Percentiles rank a stretch among this genome's conserved stretches.
phyloP scores from a whole-genome alignment of 345 rosid genomes.

The Lenwebbia sp. region DNA sequence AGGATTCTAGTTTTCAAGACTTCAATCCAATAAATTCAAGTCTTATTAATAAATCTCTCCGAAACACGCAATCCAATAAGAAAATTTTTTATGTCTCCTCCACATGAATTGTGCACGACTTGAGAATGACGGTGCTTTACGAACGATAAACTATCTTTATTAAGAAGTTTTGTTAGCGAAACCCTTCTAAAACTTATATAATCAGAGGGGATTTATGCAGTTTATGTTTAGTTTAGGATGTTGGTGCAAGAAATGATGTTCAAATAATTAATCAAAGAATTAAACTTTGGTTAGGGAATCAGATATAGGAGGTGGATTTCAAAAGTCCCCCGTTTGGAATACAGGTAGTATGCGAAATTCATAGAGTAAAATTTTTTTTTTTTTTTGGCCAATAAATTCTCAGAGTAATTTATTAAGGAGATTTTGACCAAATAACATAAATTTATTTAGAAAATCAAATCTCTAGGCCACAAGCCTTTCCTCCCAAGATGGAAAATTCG shows the following conservation, averaged over 20 bases:
- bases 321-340: not conserved
- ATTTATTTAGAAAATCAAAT: not conserved
- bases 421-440: not conserved
- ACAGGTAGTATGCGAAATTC: not conserved
- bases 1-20: not conserved
- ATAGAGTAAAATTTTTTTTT: no score
- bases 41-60: not conserved
- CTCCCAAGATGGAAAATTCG: not conserved
- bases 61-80: not conserved
- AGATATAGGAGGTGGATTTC: not conserved
- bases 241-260: not conserved
- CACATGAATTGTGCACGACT: rapidly evolving
- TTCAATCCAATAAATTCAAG: not conserved
- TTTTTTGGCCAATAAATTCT: not conserved
- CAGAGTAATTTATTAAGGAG: not conserved
- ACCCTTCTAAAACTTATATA: not conserved
- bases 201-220: not conserved
- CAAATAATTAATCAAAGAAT: not conserved
- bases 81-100: not conserved
- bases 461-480: not conserved
- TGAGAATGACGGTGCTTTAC: not conserved
- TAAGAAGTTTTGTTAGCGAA: not conserved
- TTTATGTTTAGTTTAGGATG: not conserved
- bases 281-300: not conserved
- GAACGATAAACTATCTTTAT: not conserved